These are phyloP conservation scores for Conticribra guillardii DNA, from an alignment of 108 stramenopile species.

Conservation along the genomic window DNA sequence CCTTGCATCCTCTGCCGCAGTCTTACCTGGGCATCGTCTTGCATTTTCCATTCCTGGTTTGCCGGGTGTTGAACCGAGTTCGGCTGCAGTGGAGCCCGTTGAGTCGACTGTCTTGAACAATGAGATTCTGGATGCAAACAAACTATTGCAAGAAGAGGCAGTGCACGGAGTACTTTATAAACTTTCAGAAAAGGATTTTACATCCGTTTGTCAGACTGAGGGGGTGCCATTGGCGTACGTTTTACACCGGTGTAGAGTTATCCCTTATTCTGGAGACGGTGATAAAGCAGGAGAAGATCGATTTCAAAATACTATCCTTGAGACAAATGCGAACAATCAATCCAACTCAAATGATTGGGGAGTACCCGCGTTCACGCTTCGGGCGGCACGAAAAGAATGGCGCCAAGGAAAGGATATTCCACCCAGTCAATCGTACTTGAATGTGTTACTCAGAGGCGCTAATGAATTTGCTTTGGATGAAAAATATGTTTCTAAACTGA, in stretches of 20 bases:
- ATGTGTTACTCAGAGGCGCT: slow-evolving; percentile 69
- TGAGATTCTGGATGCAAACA: slow-evolving; percentile 1
- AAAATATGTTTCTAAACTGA: slow-evolving; percentile 54
- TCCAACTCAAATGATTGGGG: slow-evolving; percentile 11
- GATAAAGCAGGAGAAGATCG: slow-evolving; percentile 32
- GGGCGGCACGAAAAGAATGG: slow-evolving; percentile 35
- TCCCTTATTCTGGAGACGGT: slow-evolving; percentile 68
- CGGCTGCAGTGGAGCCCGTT: slow-evolving; percentile 61
- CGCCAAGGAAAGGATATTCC: slow-evolving; percentile 38
- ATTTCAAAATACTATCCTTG: neutral
- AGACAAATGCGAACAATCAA: slow-evolving; percentile 7
- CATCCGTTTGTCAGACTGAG: slow-evolving; percentile 64
- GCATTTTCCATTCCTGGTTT: slow-evolving; percentile 59
- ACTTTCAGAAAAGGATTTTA: slow-evolving; percentile 71
- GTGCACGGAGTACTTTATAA: slow-evolving; percentile 82
- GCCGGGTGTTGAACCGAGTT: slow-evolving; percentile 58
- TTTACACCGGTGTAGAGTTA: slow-evolving; percentile 61
- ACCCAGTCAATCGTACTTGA: slow-evolving; percentile 70
- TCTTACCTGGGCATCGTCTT: slow-evolving; percentile 62
- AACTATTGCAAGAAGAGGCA: neutral
- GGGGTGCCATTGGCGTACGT: slow-evolving; percentile 77
- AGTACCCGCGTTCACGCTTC: slow-evolving; percentile 61
- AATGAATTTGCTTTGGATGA: slow-evolving; percentile 64
- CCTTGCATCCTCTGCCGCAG: slow-evolving; percentile 58
- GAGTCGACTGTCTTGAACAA: neutral